Conservation (phyloP, 148 eudicot genomes). For the Dysphania ambrosioides region DNA sequence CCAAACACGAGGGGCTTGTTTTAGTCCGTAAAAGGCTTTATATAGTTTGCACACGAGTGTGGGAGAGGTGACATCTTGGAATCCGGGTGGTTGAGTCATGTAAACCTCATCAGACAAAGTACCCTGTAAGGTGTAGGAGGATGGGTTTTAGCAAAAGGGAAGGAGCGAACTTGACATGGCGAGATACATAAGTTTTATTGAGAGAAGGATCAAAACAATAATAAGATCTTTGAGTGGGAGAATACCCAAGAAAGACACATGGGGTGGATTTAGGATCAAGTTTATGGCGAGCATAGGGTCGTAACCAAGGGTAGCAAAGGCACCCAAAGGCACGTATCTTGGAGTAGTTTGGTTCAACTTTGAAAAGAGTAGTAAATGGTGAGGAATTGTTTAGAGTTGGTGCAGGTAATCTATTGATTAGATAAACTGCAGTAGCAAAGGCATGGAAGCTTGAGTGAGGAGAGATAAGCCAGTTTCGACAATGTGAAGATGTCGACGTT, state of each 20-base stretch:
- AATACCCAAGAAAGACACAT: constrained; percentile 12
- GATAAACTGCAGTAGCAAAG: not conserved
- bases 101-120: too few relatives aligned
- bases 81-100: too few relatives aligned
- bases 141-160: too few relatives aligned
- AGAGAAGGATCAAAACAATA: not conserved
- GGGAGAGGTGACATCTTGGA: too few relatives aligned
- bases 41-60: too few relatives aligned
- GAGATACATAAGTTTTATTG: constrained; percentile 3
- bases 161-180: not conserved
- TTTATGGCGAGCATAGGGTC: constrained; percentile 5
- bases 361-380: not conserved
- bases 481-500: constrained; percentile 8
- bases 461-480: too few relatives aligned
- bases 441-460: not conserved
- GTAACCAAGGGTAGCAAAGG: constrained; percentile 14
- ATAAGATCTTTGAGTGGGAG: not conserved
- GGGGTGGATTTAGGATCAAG: not conserved
- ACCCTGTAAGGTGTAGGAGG: too few relatives aligned
- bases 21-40: too few relatives aligned
- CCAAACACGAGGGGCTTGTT: too few relatives aligned
- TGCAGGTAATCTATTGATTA: constrained; percentile 1
- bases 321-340: constrained; percentile 1
- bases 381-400: not conserved
- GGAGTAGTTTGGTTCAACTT: not conserved